Conservation (phyloP, 2,329 filamentous ascomycete species). For the Claviceps sp. region DNA sequence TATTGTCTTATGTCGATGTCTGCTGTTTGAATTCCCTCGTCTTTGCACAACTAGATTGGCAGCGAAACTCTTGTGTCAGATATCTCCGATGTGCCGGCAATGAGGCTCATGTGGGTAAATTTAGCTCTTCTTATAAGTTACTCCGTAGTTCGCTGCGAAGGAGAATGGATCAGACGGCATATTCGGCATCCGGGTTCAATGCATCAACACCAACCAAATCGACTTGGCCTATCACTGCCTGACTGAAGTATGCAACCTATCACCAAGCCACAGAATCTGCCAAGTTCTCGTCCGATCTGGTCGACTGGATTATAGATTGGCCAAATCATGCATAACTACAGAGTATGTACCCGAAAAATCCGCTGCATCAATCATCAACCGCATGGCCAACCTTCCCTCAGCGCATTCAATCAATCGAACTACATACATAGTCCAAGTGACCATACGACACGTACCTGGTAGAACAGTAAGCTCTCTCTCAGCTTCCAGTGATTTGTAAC, state of each 20-base stretch:
- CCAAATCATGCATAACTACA: neutral
- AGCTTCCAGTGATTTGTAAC: no score
- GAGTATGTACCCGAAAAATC: no score
- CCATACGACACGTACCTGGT: no score
- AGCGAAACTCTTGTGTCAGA: neutral
- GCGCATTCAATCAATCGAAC: neutral
- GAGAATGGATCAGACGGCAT: neutral
- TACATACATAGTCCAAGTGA: no score
- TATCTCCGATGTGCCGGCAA: neutral
- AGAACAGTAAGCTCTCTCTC: no score
- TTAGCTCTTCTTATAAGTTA: neutral
- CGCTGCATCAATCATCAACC: neutral
- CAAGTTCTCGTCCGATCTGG: neutral
- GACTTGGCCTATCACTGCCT: neutral
- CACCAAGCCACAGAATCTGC: neutral
- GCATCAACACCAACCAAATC: neutral
- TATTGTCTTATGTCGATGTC: neutral
- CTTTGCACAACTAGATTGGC: neutral
- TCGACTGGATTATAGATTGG: neutral
- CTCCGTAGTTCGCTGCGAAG: neutral
- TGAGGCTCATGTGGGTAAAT: neutral
- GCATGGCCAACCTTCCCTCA: neutral
- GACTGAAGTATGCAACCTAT: neutral
- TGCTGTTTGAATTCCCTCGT: neutral
- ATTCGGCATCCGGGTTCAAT: neutral